These are phyloP conservation scores for Dactylellina drechsleri DNA, from an alignment of 2,329 filamentous ascomycete genomes.

Conservation along the genomic window DNA sequence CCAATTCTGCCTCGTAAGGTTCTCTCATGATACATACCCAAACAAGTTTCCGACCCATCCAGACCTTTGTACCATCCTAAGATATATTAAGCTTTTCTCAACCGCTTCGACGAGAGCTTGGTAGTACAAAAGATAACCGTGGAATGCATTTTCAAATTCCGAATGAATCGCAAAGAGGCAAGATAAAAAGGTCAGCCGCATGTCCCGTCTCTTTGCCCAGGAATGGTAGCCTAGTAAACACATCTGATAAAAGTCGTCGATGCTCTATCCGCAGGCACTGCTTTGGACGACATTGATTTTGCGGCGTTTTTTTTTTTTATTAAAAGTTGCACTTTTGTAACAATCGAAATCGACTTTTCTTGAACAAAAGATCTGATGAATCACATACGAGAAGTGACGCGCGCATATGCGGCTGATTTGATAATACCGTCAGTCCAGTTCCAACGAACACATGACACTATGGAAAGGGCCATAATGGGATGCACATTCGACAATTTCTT, in stretches of 20 bases:
- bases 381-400: constrained; percentile 1
- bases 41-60: constrained; percentile 6
- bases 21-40: constrained; percentile 24
- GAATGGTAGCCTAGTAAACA: constrained; percentile 7
- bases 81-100: constrained; percentile 42
- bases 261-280: background rate
- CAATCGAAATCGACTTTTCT: constrained; percentile 5
- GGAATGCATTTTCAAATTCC: background rate
- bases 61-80: constrained; percentile 24
- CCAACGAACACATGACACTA: no score
- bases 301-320: background rate
- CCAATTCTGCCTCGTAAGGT: constrained; percentile 47
- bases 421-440: no score
- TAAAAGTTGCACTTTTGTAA: background rate
- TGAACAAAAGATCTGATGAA: constrained; percentile 7
- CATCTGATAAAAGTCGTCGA: background rate
- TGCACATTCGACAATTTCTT: constrained; percentile 23
- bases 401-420: constrained; percentile 10
- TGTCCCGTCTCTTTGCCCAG: background rate
- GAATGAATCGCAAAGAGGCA: background rate
- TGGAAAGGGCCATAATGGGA: no score
- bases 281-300: background rate
- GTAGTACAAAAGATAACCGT: background rate
- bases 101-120: background rate
- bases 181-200: constrained; percentile 25